Conservation (phyloP, 192 early-diverging fungal genomes). For the Podila epigama region DNA sequence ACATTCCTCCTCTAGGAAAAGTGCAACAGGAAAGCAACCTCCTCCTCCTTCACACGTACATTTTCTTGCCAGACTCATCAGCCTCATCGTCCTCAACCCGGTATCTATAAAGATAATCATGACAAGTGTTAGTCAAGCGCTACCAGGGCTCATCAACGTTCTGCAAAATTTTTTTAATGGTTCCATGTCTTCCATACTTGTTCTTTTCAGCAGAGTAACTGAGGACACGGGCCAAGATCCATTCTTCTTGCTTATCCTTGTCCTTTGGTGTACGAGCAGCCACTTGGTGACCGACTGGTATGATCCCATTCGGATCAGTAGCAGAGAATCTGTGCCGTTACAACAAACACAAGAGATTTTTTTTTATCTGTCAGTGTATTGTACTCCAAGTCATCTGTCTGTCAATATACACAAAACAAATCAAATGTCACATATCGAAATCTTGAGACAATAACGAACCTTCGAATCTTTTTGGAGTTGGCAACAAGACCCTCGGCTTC, state of each 20-base stretch:
- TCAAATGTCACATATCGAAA: neutral
- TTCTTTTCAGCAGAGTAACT: constrained; percentile 56
- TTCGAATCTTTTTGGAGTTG: constrained; percentile 45
- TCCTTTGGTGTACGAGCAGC: constrained; percentile 59
- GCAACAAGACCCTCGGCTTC: constrained; percentile 39
- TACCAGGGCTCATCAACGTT: too few species aligned
- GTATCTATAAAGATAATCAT: constrained; percentile 50
- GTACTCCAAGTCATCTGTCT: too few species aligned
- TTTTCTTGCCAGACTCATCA: constrained; percentile 56
- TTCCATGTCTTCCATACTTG: constrained; percentile 33
- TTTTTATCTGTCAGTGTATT: too few species aligned
- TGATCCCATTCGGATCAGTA: constrained; percentile 30
- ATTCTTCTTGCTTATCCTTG: constrained; percentile 61
- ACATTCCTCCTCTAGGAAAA: neutral
- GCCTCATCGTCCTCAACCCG: constrained; percentile 64
- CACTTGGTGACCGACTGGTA: constrained; percentile 48
- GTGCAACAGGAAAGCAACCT: neutral
- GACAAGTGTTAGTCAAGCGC: neutral
- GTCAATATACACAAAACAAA: neutral
- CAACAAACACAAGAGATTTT: too few species aligned
- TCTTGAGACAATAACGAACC: neutral
- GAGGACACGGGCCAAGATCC: constrained; percentile 61
- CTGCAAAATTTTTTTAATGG: too few species aligned
- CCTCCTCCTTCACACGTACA: constrained; percentile 34
- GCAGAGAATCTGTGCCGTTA: constrained; percentile 23